phyloP scores from a whole-genome alignment of 1,139 yeast genomes.

The Diutina rugosa region DNA sequence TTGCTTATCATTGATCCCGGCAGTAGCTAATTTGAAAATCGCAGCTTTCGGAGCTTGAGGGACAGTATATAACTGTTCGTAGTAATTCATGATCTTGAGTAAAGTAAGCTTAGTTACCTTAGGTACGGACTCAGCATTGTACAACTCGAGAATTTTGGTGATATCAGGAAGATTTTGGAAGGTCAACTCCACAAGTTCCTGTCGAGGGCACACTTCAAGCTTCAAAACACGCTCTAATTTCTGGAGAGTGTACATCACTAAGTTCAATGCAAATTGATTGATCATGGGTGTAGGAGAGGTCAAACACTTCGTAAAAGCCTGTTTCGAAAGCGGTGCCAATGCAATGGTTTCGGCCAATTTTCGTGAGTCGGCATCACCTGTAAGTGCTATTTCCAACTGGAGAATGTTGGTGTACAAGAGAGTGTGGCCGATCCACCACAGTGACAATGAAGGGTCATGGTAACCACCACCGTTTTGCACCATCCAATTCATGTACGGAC shows the following conservation, averaged over 20 bases:
- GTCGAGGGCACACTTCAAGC: conserved; percentile 6
- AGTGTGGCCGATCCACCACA: conserved; percentile 75
- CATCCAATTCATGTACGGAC: conserved; percentile 54
- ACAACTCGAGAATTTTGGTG: conserved; percentile 10
- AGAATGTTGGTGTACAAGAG: conserved; percentile 48
- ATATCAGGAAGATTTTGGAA: conserved; percentile 19
- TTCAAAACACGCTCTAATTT: conserved; percentile 24
- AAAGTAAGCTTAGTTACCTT: conserved; percentile 13
- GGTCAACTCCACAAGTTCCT: conserved; percentile 17
- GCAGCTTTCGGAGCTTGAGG: conserved; percentile 1
- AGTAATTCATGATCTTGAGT: conserved; percentile 5
- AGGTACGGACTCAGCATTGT: conserved; percentile 5
- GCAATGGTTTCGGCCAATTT: conserved; percentile 39
- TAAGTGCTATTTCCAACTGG: conserved; percentile 9
- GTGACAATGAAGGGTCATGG: conserved; percentile 60
- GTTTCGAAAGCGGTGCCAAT: conserved; percentile 55
- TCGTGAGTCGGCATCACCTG: conserved; percentile 3
- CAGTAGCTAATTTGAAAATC: conserved; percentile 3
- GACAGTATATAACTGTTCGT: neutral
- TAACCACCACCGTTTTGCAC: conserved; percentile 41
- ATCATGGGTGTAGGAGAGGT: conserved; percentile 42
- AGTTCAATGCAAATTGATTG: conserved; percentile 51
- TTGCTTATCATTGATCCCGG: conserved; percentile 2
- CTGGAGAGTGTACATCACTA: conserved; percentile 40
- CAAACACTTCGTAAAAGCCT: conserved; percentile 46